Base-by-base conservation (phyloP, 805 yeast genomes). In the Cyberlindnera maritima region DNA sequence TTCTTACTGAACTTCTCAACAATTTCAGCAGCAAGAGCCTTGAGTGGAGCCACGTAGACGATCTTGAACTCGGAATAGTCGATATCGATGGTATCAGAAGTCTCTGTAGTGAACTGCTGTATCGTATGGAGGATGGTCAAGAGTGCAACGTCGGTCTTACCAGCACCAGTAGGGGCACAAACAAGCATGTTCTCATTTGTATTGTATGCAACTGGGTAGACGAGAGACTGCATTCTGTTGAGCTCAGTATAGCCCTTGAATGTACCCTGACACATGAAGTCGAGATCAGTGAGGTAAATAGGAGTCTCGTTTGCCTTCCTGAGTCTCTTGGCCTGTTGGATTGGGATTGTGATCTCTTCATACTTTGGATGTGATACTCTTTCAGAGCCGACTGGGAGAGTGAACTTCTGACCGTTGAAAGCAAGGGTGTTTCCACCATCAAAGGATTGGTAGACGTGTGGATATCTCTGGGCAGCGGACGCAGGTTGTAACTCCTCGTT, bases 121-220 rank as follows among this genome's bases (percentile, higher is more conserved):
- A 92, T 83, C 0, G 94, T 79, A 58, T 86, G 92, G 43, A 91
- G 69, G 52, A 91, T 81, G 0, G 97, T 73, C 33, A 91, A 69
- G 48, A 91, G 66, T 0, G 97, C 97, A 23, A 91, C 92, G 65
- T 91, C 97, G 0, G 97, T 91, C 62, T 91, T 91, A 77, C 97
- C 97, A 6, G 97, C 96, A 75, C 97, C 97, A 0, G 97, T 91
- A 1, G 97, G 97, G 0, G 97, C 97, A 79, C 97, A 91, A 4
- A 91, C 89, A 42, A 91, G 70, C 96, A 94, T 88, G 60, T 92
- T 92, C 59, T 92, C 97, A 64, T 88, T 90, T 5, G 97, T 85
- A 46, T 85, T 81, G 63, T 92, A 94, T 0, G 96, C 98, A 13
- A 91, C 88, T 0, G 96, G 96, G 56, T 75, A 94, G 2, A 92